Conservation (phyloP, 768 basidiomycete genomes). For the Russula abietina region DNA sequence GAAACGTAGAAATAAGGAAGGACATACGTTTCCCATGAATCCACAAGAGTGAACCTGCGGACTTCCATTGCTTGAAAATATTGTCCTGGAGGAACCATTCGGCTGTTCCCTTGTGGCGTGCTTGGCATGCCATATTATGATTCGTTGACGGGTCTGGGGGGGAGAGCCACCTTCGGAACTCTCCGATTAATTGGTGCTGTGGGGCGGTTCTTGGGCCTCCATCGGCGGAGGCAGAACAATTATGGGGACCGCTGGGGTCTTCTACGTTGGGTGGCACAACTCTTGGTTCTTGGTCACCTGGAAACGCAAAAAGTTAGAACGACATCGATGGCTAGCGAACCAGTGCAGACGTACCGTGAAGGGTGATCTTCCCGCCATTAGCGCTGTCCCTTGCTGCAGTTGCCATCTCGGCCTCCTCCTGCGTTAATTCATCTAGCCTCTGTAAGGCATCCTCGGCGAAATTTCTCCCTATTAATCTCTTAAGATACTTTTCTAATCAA, state of each 20-base stretch:
- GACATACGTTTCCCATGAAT: slow-evolving; percentile 6
- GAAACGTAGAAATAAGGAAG: too few relatives aligned
- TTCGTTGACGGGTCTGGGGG: slow-evolving; percentile 8
- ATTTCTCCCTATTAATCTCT: background rate
- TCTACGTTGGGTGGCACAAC: too few relatives aligned
- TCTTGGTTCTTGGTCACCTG: background rate
- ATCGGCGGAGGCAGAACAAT: background rate
- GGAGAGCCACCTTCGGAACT: background rate
- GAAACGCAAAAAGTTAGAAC: background rate
- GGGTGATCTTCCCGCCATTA: background rate
- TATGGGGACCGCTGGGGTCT: background rate
- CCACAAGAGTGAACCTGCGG: slow-evolving; percentile 1
- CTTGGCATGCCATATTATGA: background rate
- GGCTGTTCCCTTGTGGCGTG: background rate
- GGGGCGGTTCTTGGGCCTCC: background rate
- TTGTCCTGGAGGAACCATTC: background rate
- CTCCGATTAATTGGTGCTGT: background rate
- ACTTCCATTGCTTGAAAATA: background rate
- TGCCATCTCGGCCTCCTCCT: background rate
- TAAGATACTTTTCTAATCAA: background rate
- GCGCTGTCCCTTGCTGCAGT: background rate
- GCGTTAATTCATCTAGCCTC: background rate
- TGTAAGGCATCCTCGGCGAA: background rate
- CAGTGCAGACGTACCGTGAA: background rate
- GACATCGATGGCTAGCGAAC: too few relatives aligned